phyloP scores from a whole-genome alignment of 2,329 filamentous ascomycete genomes.

The Aspergillus cejpii region DNA sequence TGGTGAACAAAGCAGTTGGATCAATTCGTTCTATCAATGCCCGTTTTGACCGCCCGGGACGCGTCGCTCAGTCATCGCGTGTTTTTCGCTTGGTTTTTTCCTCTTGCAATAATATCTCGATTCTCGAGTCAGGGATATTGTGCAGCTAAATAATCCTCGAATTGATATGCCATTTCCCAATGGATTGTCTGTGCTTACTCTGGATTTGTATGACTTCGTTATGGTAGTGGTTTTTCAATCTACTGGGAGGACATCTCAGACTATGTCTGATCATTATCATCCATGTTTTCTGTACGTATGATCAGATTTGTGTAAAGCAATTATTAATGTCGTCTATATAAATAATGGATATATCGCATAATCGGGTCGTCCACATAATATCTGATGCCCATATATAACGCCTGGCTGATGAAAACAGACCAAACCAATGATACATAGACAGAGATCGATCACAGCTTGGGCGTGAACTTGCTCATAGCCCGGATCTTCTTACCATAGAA shows the following conservation, averaged over 20 bases:
- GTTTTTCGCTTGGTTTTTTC: background rate
- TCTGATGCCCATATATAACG: background rate
- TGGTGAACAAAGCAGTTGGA: background rate
- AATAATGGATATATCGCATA: background rate
- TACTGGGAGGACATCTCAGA: too few species aligned
- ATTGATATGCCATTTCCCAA: too few species aligned
- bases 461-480: slow-evolving; percentile 39
- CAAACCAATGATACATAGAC: background rate
- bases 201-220: too few species aligned
- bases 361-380: background rate
- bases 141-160: too few species aligned
- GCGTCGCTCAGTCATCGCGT: background rate
- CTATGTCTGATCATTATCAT: background rate
- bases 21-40: background rate
- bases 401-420: background rate
- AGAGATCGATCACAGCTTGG: slow-evolving; percentile 15
- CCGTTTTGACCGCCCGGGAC: background rate
- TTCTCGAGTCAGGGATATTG: background rate
- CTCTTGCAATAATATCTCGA: background rate
- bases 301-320: background rate
- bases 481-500: slow-evolving; percentile 42
- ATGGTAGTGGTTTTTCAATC: background rate
- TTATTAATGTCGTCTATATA: background rate
- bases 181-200: too few species aligned
- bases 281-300: background rate